A percentile compares a stretch with the other conserved stretches of the same genome.
Conservation (phyloP, 1,284 basidiomycete species). For the Leccinum fallax region DNA sequence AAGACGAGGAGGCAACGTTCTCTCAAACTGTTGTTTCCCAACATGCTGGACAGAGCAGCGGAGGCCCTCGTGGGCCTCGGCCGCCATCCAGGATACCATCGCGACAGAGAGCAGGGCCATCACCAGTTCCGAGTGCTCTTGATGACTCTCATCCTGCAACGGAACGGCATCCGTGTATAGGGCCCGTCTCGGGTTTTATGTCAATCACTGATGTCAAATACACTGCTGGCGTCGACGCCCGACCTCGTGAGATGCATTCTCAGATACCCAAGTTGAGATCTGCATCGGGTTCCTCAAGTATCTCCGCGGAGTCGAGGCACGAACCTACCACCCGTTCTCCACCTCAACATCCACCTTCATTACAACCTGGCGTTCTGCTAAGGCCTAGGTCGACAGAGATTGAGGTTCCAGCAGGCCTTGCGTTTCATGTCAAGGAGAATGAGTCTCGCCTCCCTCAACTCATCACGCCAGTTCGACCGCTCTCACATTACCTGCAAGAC, state of each 20-base stretch:
- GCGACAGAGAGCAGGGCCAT: conserved; percentile 11
- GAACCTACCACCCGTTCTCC: conserved; percentile 6
- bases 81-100: conserved; percentile 19
- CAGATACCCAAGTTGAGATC: conserved; percentile 35
- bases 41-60: conserved; percentile 18
- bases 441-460: conserved; percentile 36
- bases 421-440: conserved; percentile 27
- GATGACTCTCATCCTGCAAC: not conserved
- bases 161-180: conserved; percentile 4
- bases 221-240: conserved; percentile 4
- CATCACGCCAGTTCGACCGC: conserved; percentile 38
- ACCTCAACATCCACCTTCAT: conserved; percentile 2
- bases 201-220: conserved; percentile 16
- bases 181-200: conserved; percentile 17
- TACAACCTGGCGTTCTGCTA: conserved; percentile 9
- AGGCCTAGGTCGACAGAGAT: conserved; percentile 3
- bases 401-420: not conserved
- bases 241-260: conserved; percentile 21
- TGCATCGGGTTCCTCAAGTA: conserved; percentile 29
- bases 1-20: conserved; percentile 3
- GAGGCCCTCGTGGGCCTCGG: conserved; percentile 19
- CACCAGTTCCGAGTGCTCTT: conserved; percentile 5
- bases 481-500: conserved; percentile 32
- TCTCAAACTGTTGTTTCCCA: conserved; percentile 8
- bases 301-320: conserved; percentile 19